phyloP scores from a whole-genome alignment of 2,329 filamentous ascomycete species.

The Aspergillus caelatus region DNA sequence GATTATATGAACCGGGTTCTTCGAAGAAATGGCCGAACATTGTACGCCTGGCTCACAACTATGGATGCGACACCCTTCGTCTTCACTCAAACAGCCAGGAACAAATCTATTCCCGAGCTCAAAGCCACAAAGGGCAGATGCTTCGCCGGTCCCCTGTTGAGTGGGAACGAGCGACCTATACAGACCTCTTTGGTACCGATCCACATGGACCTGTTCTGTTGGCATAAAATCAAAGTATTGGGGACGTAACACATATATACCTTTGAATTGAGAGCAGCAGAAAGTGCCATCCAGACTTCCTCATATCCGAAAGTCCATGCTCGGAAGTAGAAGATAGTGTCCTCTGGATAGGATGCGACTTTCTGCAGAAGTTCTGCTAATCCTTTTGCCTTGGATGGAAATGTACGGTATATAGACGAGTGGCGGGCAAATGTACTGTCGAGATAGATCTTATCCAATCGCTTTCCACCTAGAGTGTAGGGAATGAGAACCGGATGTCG shows the following conservation, averaged over 20 bases:
- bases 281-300: slow-evolving; percentile 83
- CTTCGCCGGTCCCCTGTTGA: slow-evolving; percentile 57
- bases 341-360: slow-evolving; percentile 66
- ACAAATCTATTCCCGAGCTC: slow-evolving; percentile 71
- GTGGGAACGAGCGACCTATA: slow-evolving; percentile 65
- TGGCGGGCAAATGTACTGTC: slow-evolving; percentile 77
- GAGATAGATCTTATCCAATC: slow-evolving; percentile 80
- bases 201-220: slow-evolving; percentile 70
- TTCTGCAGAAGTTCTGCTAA: slow-evolving; percentile 72
- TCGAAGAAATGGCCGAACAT: slow-evolving; percentile 48
- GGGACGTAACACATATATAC: slow-evolving; percentile 41
- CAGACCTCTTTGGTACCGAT: slow-evolving; percentile 74
- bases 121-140: slow-evolving; percentile 71
- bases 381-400: slow-evolving; percentile 72
- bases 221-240: slow-evolving; percentile 4
- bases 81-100: slow-evolving; percentile 70
- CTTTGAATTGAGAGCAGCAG: slow-evolving; percentile 67
- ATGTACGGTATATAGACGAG: slow-evolving; percentile 52
- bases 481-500: slow-evolving; percentile 74
- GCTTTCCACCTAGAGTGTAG: slow-evolving; percentile 68
- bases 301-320: slow-evolving; percentile 95
- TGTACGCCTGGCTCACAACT: slow-evolving; percentile 74
- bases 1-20: slow-evolving; percentile 70
- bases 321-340: slow-evolving; percentile 81
- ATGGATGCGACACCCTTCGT: slow-evolving; percentile 69